phyloP scores from a whole-genome alignment of 345 rosid species.

The Salix dunnii region DNA sequence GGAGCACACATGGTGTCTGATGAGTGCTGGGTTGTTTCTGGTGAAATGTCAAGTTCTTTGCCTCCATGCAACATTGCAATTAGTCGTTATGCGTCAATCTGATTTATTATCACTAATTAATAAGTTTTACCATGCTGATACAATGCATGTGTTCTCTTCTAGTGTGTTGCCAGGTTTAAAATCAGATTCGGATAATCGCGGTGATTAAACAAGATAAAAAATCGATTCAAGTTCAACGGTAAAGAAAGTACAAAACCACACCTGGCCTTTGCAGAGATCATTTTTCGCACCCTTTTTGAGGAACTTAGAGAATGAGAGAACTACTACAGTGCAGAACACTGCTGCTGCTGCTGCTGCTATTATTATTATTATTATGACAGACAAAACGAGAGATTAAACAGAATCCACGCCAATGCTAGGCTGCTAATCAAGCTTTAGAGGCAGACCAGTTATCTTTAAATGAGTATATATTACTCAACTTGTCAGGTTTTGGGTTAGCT shows the following conservation, averaged over 20 bases:
- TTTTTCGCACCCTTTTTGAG: not conserved
- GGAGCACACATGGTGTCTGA: not conserved
- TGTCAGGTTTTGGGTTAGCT: too few species aligned
- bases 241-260: not conserved
- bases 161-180: not conserved
- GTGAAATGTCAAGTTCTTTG: not conserved
- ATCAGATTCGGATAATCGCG: not conserved
- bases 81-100: not conserved
- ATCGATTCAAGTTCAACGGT: not conserved
- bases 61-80: not conserved
- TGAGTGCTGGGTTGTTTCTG: not conserved
- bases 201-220: not conserved
- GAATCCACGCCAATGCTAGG: not conserved
- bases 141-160: not conserved
- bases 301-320: not conserved
- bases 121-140: not conserved
- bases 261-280: not conserved
- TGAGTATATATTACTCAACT: too few species aligned
- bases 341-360: too few species aligned
- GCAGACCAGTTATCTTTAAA: not conserved
- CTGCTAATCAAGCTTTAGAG: not conserved
- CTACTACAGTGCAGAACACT: too few species aligned
- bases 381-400: not conserved
- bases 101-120: not conserved
- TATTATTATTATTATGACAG: not conserved